These are phyloP conservation scores for Capsicum baccatum DNA, from an alignment of 257 asterid species.

Conservation along the genomic window DNA sequence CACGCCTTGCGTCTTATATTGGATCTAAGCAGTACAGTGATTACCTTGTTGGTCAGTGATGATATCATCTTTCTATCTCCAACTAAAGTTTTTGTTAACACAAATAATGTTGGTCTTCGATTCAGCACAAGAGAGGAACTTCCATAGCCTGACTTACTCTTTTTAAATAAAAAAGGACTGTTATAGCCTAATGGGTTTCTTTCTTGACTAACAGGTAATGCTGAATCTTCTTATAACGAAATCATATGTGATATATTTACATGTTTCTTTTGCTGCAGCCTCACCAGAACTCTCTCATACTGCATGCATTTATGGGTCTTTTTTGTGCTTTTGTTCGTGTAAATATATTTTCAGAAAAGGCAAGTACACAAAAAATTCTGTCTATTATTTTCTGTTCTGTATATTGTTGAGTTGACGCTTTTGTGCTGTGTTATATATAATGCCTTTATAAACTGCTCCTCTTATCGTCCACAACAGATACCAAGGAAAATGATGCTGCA, in stretches of 20 bases:
- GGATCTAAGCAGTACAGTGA: conserved; percentile 98
- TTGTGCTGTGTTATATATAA: neutral
- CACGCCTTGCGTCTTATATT: conserved; percentile 95
- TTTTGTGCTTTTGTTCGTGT: conserved; percentile 99
- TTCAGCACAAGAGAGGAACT: neutral
- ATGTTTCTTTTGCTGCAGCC: conserved; percentile 72
- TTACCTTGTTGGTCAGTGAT: conserved; percentile 90
- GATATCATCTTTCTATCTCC: conserved; percentile 28
- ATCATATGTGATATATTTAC: conserved; percentile 25
- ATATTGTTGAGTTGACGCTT: conserved; percentile 23
- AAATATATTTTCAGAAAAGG: conserved; percentile 93
- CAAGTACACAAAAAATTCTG: conserved; percentile 43
- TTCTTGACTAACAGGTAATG: conserved; percentile 21
- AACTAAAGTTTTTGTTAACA: neutral
- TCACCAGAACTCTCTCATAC: conserved; percentile 93
- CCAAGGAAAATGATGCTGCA: conserved; percentile 98
- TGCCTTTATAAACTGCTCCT: conserved; percentile 10
- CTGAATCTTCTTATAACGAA: neutral
- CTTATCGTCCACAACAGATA: conserved; percentile 54
- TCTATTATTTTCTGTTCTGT: conserved; percentile 7
- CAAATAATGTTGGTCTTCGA: neutral
- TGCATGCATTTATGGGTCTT: conserved; percentile 97
- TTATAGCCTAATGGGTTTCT: neutral
- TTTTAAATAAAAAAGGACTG: neutral
- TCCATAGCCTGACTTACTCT: neutral